Percentiles rank a stretch among this genome's conserved stretches.
Conservation (phyloP, 768 basidiomycete species). For the Leccinum subtestaceum region DNA sequence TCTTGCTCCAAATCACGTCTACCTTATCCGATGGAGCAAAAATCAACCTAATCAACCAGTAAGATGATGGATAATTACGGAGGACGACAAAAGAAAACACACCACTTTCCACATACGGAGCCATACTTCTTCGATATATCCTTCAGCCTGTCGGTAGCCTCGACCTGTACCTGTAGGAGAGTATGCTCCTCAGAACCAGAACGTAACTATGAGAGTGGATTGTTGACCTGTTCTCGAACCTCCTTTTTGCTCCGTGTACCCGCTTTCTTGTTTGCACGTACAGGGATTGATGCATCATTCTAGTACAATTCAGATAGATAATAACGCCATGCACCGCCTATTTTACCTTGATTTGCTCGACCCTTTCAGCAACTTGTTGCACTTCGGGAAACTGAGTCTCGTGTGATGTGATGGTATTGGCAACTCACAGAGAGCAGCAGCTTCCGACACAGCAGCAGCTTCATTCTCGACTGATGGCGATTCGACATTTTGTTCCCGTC, state of each 20-base stretch:
- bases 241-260: conserved; percentile 75
- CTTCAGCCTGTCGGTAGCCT: conserved; percentile 56
- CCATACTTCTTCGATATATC: conserved; percentile 55
- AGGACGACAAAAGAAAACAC: not conserved
- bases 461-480: conserved; percentile 8
- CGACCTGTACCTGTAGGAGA: conserved; percentile 49
- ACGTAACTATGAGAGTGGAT: not conserved
- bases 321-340: not conserved
- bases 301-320: conserved; percentile 26
- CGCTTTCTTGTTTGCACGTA: conserved; percentile 67
- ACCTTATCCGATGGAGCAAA: conserved; percentile 62
- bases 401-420: not conserved
- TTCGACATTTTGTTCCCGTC: conserved; percentile 12
- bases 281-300: conserved; percentile 65
- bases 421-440: conserved; percentile 39
- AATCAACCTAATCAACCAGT: conserved; percentile 50
- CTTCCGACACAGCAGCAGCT: conserved; percentile 44
- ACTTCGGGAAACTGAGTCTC: conserved; percentile 32
- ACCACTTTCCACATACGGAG: conserved; percentile 71
- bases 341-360: conserved; percentile 60
- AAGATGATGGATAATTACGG: not conserved
- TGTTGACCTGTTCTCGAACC: conserved; percentile 58
- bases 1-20: conserved; percentile 57
- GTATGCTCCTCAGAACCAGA: not conserved
- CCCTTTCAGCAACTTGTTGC: conserved; percentile 50